Evolutionary conservation across 768 basidiomycete genomes (phyloP).

Genomic region (Exidia glandulosa): DNA sequence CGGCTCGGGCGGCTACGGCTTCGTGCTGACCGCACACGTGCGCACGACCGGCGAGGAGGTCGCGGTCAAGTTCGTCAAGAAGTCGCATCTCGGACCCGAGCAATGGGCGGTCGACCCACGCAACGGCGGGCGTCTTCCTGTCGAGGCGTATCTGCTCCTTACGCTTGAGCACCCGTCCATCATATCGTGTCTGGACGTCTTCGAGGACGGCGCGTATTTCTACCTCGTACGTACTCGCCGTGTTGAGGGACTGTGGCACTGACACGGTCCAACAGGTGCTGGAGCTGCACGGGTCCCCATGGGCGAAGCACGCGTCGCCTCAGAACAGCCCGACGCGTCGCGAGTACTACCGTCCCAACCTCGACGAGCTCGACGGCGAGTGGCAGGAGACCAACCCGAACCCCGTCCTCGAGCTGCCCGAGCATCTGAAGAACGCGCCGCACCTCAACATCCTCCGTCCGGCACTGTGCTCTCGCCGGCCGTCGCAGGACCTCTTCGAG

Average conservation of each 20-base stretch:
- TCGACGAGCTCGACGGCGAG: constrained; percentile 2
- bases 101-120: constrained; percentile 42
- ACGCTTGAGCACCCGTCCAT: constrained; percentile 70
- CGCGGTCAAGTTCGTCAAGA: constrained; percentile 93
- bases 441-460: constrained; percentile 5
- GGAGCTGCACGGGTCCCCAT: constrained; percentile 87
- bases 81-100: constrained; percentile 52
- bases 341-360: neutral
- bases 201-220: constrained; percentile 74
- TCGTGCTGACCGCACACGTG: constrained; percentile 80
- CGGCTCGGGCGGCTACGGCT: constrained; percentile 88
- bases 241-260: neutral
- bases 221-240: constrained; percentile 55
- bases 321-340: constrained; percentile 7
- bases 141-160: constrained; percentile 70
- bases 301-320: constrained; percentile 41
- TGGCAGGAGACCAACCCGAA: constrained; percentile 31
- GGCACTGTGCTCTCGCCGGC: constrained; percentile 40
- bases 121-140: constrained; percentile 51
- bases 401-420: constrained; percentile 11
- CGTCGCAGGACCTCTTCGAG: constrained; percentile 89
- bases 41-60: constrained; percentile 53
- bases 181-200: constrained; percentile 73
- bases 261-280: constrained; percentile 46
- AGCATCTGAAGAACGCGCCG: constrained; percentile 11